Evolutionary conservation across 306 rosid genomes (phyloP).

Genomic region (Crotalaria pallida): DNA sequence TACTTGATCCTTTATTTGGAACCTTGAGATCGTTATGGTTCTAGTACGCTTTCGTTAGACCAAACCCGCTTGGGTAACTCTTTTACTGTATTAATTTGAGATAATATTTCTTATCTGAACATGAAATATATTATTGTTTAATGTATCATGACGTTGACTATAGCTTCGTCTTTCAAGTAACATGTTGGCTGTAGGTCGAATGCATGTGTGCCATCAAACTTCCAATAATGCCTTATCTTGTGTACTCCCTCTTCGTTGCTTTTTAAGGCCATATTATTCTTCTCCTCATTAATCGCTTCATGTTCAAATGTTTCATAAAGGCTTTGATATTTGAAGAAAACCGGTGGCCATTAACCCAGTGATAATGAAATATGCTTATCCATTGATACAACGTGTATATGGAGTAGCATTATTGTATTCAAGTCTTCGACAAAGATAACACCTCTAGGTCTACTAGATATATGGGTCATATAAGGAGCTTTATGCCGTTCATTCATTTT

Average conservation of each 20-base stretch:
- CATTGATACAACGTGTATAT: background rate
- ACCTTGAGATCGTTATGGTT: too few species aligned
- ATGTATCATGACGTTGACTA: background rate
- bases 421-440: background rate
- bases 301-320: conserved; percentile 11
- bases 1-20: too few species aligned
- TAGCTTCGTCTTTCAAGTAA: background rate
- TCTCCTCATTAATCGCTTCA: background rate
- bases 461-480: background rate
- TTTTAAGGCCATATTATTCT: background rate
- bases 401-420: background rate
- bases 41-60: too few species aligned
- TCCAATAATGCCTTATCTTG: background rate
- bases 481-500: background rate
- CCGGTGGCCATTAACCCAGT: background rate
- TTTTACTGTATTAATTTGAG: background rate
- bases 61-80: too few species aligned
- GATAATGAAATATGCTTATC: background rate
- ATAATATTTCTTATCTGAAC: background rate
- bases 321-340: background rate
- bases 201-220: conserved; percentile 2
- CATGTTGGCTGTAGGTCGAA: conserved; percentile 3
- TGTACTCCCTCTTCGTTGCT: background rate
- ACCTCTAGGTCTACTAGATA: background rate
- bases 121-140: background rate